Base-by-base conservation (phyloP, 1,284 basidiomycete genomes). In the Apiotrichum montevideense region DNA sequence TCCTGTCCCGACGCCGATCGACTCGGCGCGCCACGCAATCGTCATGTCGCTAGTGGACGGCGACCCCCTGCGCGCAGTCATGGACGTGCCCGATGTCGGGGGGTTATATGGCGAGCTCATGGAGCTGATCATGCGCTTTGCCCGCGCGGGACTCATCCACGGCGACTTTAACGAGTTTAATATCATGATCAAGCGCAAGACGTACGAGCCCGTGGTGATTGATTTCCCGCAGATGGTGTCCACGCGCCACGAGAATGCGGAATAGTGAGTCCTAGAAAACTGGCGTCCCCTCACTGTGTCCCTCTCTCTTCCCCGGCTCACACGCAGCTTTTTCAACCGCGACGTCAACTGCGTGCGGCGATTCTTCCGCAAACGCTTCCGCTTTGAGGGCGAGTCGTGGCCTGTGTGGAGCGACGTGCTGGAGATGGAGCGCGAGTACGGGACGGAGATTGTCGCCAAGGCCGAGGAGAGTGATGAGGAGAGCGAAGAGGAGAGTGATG, bases 111-210 rank as follows among this genome's bases (percentile, higher is more conserved):
- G 93, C 1, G 80, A 83, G 14, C 80, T 98, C 43, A 98, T 98
- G 94, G 90, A 92, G 73, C 80, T 98, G 56, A 94, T 98, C 69
- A 91, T 98, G 58, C 88, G 92, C 52, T 87, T 98, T 65, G 95
- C 94, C 3, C 84, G 85, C 45, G 85, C 89, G 2, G 96, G 96
- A 1, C 82, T 99, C 29, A 98, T 99, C 55, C 95, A 99, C 70
- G 95, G 96, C 51, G 95, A 99, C 76, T 99, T 90, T 78, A 99
- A 99, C 77, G 96, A 99, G 73, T 99, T 98, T 80, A 98, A 99
- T 76, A 92, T 99, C 67, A 84, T 99, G 59, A 91, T 99, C 63
- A 83, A 84, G 47, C 84, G 86, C 51, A 85, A 86, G 54, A 52
- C 54, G 29, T 82, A 81, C 43, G 86, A 92, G 66, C 90, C 95